Percentiles rank a stretch among this genome's conserved stretches.
phyloP scores from a whole-genome alignment of 768 basidiomycete genomes.

The Tylopilus subfusipes region DNA sequence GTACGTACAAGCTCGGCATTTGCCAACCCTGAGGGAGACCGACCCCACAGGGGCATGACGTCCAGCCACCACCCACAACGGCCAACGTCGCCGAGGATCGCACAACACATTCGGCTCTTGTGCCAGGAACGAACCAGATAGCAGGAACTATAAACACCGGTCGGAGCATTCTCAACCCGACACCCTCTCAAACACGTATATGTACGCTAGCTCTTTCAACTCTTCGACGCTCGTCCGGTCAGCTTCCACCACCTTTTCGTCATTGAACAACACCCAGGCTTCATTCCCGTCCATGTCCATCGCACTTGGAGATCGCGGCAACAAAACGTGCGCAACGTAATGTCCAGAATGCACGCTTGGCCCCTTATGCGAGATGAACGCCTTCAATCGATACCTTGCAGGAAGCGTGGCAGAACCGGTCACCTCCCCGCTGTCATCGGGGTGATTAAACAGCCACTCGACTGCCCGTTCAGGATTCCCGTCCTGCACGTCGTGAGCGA shows the following conservation, averaged over 20 bases:
- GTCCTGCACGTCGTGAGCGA: constrained; percentile 38
- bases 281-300: constrained; percentile 40
- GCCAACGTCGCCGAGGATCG: neutral
- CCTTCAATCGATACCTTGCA: constrained; percentile 76
- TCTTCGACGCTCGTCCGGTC: constrained; percentile 78
- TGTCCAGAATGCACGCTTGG: constrained; percentile 94
- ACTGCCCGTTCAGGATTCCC: constrained; percentile 82
- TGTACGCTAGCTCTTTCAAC: constrained; percentile 82
- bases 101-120: no score
- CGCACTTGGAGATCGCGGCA: constrained; percentile 11
- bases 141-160: no score
- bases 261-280: constrained; percentile 88
- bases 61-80: neutral
- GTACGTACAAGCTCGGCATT: no score
- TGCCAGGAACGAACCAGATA: neutral
- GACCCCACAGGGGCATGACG: no score
- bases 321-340: constrained; percentile 79
- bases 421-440: constrained; percentile 77
- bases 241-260: constrained; percentile 92
- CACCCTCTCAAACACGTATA: constrained; percentile 82
- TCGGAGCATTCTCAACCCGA: neutral
- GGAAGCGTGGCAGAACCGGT: constrained; percentile 62
- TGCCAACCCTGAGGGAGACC: no score
- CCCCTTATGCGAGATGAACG: constrained; percentile 97
- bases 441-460: constrained; percentile 95